Evolutionary conservation across 129 eudicot genomes (phyloP).

Genomic region (Artemisia argyi): DNA sequence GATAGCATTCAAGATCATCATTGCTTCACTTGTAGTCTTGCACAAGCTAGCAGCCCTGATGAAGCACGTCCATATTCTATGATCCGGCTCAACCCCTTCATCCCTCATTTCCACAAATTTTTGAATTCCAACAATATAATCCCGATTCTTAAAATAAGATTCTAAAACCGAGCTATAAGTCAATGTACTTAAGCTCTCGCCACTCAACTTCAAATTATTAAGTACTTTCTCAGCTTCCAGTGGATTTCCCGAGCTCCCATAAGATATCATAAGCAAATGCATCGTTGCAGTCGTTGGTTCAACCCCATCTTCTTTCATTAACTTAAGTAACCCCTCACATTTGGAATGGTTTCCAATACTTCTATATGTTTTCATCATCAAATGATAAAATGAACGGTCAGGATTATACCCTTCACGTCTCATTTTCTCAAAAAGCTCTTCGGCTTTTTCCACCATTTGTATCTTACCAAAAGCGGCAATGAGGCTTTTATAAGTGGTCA

Average conservation of each 20-base stretch:
- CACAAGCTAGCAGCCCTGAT: slow-evolving; percentile 88
- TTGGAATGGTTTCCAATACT: slow-evolving; percentile 56
- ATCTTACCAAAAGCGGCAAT: slow-evolving; percentile 72
- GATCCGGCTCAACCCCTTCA: slow-evolving; percentile 82
- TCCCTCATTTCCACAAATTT: slow-evolving; percentile 71
- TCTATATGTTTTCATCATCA: slow-evolving; percentile 94
- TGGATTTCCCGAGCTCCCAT: slow-evolving; percentile 87
- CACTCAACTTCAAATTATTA: slow-evolving; percentile 49
- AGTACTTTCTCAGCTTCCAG: slow-evolving; percentile 88
- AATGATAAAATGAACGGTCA: slow-evolving; percentile 84
- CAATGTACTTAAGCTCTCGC: slow-evolving; percentile 56
- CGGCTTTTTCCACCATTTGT: slow-evolving; percentile 70
- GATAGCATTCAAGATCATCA: slow-evolving; percentile 61
- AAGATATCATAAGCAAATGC: slow-evolving; percentile 93
- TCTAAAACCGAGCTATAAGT: slow-evolving; percentile 82
- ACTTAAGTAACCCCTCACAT: slow-evolving; percentile 61
- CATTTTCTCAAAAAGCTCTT: slow-evolving; percentile 74
- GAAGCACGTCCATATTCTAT: slow-evolving; percentile 90
- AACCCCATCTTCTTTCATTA: slow-evolving; percentile 76
- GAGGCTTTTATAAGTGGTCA: slow-evolving; percentile 81
- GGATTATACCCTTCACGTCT: slow-evolving; percentile 57
- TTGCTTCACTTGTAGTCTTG: slow-evolving; percentile 51
- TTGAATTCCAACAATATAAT: slow-evolving; percentile 56
- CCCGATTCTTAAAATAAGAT: slow-evolving; percentile 77
- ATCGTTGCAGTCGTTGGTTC: slow-evolving; percentile 82